Conservation (phyloP, 768 basidiomycete genomes). For the Fomitopsis serialis region DNA sequence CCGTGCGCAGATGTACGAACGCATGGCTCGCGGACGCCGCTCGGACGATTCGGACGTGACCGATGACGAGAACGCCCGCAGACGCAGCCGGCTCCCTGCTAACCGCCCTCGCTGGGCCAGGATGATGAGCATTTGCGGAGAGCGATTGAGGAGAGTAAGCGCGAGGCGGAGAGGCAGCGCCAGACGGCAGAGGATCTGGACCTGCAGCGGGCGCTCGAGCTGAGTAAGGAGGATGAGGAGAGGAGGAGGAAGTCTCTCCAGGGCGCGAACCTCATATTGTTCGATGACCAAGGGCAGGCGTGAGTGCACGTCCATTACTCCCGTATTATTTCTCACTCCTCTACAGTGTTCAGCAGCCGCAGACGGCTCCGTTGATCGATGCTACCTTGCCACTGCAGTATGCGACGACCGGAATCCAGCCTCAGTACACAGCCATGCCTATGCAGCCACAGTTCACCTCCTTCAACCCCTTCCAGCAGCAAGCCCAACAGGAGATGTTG, state of each 20-base stretch:
- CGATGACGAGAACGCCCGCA: constrained; percentile 44
- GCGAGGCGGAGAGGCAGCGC: constrained; percentile 64
- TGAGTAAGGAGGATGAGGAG: constrained; percentile 90
- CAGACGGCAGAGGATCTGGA: constrained; percentile 72
- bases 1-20: constrained; percentile 89
- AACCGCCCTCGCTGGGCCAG: constrained; percentile 33
- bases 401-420: constrained; percentile 56
- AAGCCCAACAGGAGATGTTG: constrained; percentile 85
- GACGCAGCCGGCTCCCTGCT: constrained; percentile 26
- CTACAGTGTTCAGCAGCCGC: neutral
- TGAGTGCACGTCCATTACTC: too few species aligned
- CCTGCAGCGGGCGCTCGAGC: constrained; percentile 70
- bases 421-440: constrained; percentile 74
- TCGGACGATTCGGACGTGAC: constrained; percentile 28
- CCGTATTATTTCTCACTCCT: too few species aligned
- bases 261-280: constrained; percentile 73
- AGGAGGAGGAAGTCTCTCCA: constrained; percentile 65
- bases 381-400: constrained; percentile 52
- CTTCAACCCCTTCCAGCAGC: constrained; percentile 93
- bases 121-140: constrained; percentile 82
- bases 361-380: neutral
- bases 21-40: constrained; percentile 70
- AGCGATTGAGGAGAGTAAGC: constrained; percentile 91
- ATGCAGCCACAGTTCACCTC: constrained; percentile 86
- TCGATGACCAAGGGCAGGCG: constrained; percentile 88